Base-by-base conservation (phyloP, 2,329 filamentous ascomycete species). In the Coniochaeta prunicola region DNA sequence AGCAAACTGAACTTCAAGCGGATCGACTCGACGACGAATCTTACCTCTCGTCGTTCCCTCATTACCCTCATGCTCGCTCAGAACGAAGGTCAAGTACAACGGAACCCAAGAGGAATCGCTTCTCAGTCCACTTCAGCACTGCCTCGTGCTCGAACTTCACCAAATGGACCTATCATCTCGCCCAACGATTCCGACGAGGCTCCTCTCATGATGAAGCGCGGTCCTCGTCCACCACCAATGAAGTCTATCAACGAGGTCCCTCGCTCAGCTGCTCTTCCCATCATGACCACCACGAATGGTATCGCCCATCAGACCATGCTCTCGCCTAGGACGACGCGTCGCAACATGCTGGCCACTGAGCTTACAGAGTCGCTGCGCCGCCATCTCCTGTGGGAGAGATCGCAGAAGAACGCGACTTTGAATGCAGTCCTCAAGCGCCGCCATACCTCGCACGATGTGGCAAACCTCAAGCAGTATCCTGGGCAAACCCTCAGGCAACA, bases 271-370 rank as follows among this genome's bases (percentile, higher is more conserved):
- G 82, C 84, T 0, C 91, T 93, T 72, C 91, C 92, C 30, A 96
- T 96, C 68, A 84, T 87, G 67, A 84, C 87, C 69, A 87, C 85
- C 15, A 83, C 88, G 21, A 82, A 82, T n/a, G 86, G 86, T 59
- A 71, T 73, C 40, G 73, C 79, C 54, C 85, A 89, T 64, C 88
- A 90, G 58, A 85, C 87, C 30, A 90, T 91, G 1, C 82, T 96
- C 64, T 97, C 94, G 5, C 94, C 94, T 4, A 86, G 92, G 59
- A 97, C 93, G 0, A 97, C 92, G 0, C 85, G 94, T 57, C 85
- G 92, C 61, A 96, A 97, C 74, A 99, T 99, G 94, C 82, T 99
- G 59, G 89, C 91, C 9, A 96, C 91, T 0, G 94, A 99, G 76
- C 79, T 99, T 58, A 97, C 93, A 2, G 92, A 96, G 71, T 96